A percentile compares a stretch with the other conserved stretches of the same genome.
Conservation (phyloP, 2,329 filamentous ascomycete species). For the Claviceps lovelessii region DNA sequence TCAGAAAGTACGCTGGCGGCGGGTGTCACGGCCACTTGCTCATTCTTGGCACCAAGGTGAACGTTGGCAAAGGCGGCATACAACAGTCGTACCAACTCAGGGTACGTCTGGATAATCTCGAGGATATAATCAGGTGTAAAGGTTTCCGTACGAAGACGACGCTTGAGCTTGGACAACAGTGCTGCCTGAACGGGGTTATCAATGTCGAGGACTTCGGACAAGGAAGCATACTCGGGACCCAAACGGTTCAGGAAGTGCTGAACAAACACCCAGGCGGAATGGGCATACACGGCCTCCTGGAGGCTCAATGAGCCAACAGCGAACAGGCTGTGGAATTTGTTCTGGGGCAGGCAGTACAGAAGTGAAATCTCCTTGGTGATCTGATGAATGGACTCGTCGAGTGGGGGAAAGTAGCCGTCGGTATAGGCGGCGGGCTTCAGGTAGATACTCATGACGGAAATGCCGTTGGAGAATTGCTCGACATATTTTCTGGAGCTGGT, state of each 20-base stretch:
- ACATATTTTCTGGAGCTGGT: slow-evolving; percentile 96
- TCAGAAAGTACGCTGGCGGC: slow-evolving; percentile 60
- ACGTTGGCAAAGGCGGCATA: slow-evolving; percentile 86
- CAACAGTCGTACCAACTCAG: slow-evolving; percentile 68
- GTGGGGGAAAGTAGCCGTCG: slow-evolving; percentile 52
- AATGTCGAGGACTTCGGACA: slow-evolving; percentile 64
- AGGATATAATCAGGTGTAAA: slow-evolving; percentile 97
- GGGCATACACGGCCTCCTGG: slow-evolving; percentile 93
- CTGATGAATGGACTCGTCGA: slow-evolving; percentile 91
- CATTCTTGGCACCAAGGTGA: slow-evolving; percentile 48
- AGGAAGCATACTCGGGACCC: slow-evolving; percentile 77
- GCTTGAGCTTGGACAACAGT: slow-evolving; percentile 86
- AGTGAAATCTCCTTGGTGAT: slow-evolving; percentile 98
- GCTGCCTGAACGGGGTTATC: slow-evolving; percentile 77
- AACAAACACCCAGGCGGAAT: slow-evolving; percentile 95
- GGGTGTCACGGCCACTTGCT: slow-evolving; percentile 40
- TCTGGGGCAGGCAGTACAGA: slow-evolving; percentile 93
- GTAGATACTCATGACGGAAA: slow-evolving; percentile 93
- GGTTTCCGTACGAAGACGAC: slow-evolving; percentile 84
- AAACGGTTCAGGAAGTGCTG: slow-evolving; percentile 96
- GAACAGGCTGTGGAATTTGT: slow-evolving; percentile 87
- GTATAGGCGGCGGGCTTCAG: slow-evolving; percentile 55
- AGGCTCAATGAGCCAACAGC: slow-evolving; percentile 73
- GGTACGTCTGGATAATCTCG: slow-evolving; percentile 89
- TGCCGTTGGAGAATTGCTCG: slow-evolving; percentile 96